Base-by-base conservation (phyloP, 2,329 filamentous ascomycete species). In the Fusarium graminum region DNA sequence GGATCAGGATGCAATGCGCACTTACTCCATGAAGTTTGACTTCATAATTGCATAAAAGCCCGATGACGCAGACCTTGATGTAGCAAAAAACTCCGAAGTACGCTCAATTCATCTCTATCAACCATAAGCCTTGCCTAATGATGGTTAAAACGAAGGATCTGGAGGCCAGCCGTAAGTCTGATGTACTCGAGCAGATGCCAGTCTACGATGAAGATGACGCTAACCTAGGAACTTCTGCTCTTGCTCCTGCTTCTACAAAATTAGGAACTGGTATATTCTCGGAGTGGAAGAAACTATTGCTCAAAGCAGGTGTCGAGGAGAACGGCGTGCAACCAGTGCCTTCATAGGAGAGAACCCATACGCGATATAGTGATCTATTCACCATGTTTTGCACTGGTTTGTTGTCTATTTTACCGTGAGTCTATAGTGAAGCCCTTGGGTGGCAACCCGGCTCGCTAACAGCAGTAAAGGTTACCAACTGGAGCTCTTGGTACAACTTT, bases 351-450 rank as follows among this genome's bases (percentile, higher is more conserved):
- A 79, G 86, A 40, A 87, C 81, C 2, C 80, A 85, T 62, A 86
- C 78, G 10, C 78, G 80, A 34, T 85, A 85, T 65, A 80, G 80
- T 74, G 85, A 86, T 61, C 78, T 89, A 43, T 88, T 89, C 70
- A 87, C 85, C 5, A 78, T 88, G 25, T 88, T 87, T 80, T 86
- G 88, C 70, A 86, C 84, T 19, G 82, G 86, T 59, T 81, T 86
- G 55, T 78, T 85, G 41, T 87, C 84, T 69, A 79, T 87, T 9
- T 71, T 89, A 30, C 86, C 86, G 86, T 88, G 72, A 75, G 85
- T 80, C 11, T 29, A 8, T 22, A 25, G 14, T 9, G 19, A 12
- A 28, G 12, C n/a, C 6, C 2, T 10, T 6, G 10, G 34, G 19
- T 10, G 9, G 13, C 16, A 22, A 9, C 9, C 29, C 19, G 6